Percentiles rank a stretch among this genome's conserved stretches.
These are phyloP conservation scores for Globisporangium cystogenes DNA, from an alignment of 352 stramenopile species.

Conservation along the genomic window DNA sequence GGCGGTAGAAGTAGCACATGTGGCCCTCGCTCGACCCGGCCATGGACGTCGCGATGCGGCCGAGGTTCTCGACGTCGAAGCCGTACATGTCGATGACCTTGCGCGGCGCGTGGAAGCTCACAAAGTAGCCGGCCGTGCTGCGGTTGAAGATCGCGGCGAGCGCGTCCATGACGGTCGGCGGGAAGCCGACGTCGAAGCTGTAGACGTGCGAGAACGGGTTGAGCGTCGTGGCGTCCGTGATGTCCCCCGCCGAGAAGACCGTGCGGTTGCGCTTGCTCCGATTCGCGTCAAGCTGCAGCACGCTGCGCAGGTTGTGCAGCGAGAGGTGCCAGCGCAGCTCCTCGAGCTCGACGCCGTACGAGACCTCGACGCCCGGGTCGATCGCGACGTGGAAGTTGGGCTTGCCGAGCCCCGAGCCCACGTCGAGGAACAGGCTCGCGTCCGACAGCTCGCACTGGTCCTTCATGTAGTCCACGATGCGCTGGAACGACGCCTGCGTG, in stretches of 20 bases:
- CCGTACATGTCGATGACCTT: slow-evolving; percentile 92
- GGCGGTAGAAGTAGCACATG: slow-evolving; percentile 96
- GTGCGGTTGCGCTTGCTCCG: slow-evolving; percentile 54
- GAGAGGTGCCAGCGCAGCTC: slow-evolving; percentile 93
- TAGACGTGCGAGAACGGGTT: slow-evolving; percentile 98
- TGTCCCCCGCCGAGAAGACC: slow-evolving; percentile 93
- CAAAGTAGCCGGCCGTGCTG: slow-evolving; percentile 87
- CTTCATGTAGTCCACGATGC: slow-evolving; percentile 94
- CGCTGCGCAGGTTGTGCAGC: slow-evolving; percentile 89
- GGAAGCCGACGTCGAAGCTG: slow-evolving; percentile 98
- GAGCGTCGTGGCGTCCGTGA: slow-evolving; percentile 91
- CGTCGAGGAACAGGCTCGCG: slow-evolving; percentile 94
- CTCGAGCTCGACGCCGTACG: slow-evolving; percentile 95
- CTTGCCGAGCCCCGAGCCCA: slow-evolving; percentile 96
- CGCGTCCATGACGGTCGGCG: slow-evolving; percentile 91
- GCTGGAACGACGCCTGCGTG: slow-evolving; percentile 95
- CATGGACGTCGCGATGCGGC: slow-evolving; percentile 91
- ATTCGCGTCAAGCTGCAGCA: slow-evolving; percentile 69
- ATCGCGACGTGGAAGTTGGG: slow-evolving; percentile 97
- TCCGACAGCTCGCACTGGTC: slow-evolving; percentile 87
- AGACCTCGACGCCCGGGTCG: slow-evolving; percentile 93
- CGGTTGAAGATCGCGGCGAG: slow-evolving; percentile 94
- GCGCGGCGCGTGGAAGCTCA: slow-evolving; percentile 92
- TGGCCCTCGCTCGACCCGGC: slow-evolving; percentile 95
- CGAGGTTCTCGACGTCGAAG: slow-evolving; percentile 90